A percentile compares a stretch with the other conserved stretches of the same genome.
phyloP scores from a whole-genome alignment of 345 rosid genomes.

The Heritiera fomes region DNA sequence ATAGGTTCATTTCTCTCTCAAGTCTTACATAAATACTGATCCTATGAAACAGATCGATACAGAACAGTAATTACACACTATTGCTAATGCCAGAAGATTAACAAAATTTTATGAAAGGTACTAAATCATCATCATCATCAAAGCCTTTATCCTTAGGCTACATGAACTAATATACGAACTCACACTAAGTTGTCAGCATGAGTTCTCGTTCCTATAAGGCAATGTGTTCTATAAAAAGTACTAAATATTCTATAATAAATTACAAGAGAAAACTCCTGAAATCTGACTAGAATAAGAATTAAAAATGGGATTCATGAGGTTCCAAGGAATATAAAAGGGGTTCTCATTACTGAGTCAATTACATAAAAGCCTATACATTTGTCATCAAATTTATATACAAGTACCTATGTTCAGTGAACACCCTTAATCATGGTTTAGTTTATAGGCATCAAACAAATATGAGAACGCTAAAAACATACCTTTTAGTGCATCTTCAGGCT shows the following conservation, averaged over 20 bases:
- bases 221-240: too few species aligned
- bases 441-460: conserved; percentile 12
- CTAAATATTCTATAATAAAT: background rate
- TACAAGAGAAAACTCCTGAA: background rate
- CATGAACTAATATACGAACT: too few species aligned
- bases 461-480: conserved; percentile 42
- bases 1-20: background rate
- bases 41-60: background rate
- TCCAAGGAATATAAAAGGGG: background rate
- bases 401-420: background rate
- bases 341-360: background rate
- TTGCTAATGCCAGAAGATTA: background rate
- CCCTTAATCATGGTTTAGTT: background rate
- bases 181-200: too few species aligned
- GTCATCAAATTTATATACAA: background rate
- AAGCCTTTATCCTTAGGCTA: too few species aligned
- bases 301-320: background rate
- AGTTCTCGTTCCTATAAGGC: too few species aligned
- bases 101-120: background rate
- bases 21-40: background rate
- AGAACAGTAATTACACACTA: background rate
- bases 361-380: background rate
- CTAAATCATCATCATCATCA: too few species aligned
- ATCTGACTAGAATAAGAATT: background rate
- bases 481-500: conserved; percentile 52